Conservation (phyloP, 2,329 filamentous ascomycete species). For the Drechslera avenae region DNA sequence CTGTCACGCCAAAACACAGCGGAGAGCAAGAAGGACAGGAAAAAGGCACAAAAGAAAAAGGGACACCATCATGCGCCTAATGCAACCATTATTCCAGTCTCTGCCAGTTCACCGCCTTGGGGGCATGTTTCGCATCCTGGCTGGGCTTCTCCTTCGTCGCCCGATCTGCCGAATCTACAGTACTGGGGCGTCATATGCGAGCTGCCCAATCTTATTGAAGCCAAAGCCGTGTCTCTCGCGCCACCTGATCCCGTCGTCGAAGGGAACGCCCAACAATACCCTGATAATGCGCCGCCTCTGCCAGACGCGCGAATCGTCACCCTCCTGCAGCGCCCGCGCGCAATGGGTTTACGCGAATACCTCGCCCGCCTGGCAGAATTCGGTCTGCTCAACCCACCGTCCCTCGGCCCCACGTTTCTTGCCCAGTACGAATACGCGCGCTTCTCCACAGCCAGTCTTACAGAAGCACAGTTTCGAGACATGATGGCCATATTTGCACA, state of each 20-base stretch:
- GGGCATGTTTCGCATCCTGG: slow-evolving; percentile 83
- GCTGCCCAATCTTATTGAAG: slow-evolving; percentile 87
- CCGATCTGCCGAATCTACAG: slow-evolving; percentile 78
- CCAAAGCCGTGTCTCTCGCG: slow-evolving; percentile 85
- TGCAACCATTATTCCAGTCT: slow-evolving; percentile 47
- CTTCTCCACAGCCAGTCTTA: slow-evolving; percentile 74
- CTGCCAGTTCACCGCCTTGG: slow-evolving; percentile 66
- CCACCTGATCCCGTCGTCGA: slow-evolving; percentile 60
- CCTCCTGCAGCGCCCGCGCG: slow-evolving; percentile 70
- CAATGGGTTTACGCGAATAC: slow-evolving; percentile 81
- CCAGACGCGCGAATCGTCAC: slow-evolving; percentile 72
- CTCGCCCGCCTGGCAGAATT: slow-evolving; percentile 71
- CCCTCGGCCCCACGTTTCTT: slow-evolving; percentile 67
- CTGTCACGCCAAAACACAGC: slow-evolving; percentile 26
- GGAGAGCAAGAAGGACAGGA: slow-evolving; percentile 38
- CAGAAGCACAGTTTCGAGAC: slow-evolving; percentile 71
- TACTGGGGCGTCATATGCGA: slow-evolving; percentile 82
- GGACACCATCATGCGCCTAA: slow-evolving; percentile 27
- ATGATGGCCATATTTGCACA: slow-evolving; percentile 87
- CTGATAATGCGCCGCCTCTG: slow-evolving; percentile 38
- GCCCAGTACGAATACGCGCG: slow-evolving; percentile 80
- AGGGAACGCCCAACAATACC: slow-evolving; percentile 22
- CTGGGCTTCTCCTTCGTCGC: slow-evolving; percentile 80
- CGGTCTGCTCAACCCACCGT: slow-evolving; percentile 63
- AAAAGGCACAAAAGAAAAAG: slow-evolving; percentile 38